Percentiles rank a stretch among this genome's conserved stretches.
Conservation (phyloP, 2,329 filamentous ascomycete species). For the Emmonsiellopsis sp. region DNA sequence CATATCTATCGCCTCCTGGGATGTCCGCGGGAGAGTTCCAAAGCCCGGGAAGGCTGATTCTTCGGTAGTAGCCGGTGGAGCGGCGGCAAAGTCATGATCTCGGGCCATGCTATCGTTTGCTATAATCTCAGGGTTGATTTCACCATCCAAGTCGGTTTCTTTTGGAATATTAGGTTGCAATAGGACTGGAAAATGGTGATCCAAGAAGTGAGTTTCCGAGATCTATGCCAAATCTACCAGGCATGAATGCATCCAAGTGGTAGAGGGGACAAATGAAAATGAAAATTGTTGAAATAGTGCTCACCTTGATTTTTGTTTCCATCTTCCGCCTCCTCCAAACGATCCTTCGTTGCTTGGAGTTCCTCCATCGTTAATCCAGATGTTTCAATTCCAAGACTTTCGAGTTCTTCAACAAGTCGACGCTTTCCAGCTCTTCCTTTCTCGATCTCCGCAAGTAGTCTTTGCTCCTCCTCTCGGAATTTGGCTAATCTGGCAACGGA, state of each 20-base stretch:
- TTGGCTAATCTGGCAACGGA: conserved; percentile 24
- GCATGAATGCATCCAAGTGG: background rate
- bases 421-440: conserved; percentile 33
- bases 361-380: conserved; percentile 37
- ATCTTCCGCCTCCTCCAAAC: conserved; percentile 13
- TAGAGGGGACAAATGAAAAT: background rate
- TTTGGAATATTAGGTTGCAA: background rate
- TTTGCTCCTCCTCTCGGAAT: conserved; percentile 27
- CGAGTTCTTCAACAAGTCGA: conserved; percentile 40
- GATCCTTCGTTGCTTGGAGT: conserved; percentile 28
- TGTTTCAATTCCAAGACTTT: conserved; percentile 39
- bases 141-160: background rate
- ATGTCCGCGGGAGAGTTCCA: conserved; percentile 3
- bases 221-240: background rate
- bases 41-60: background rate
- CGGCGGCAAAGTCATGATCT: background rate
- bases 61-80: background rate
- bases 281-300: background rate
- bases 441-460: conserved; percentile 37
- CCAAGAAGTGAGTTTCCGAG: conserved; percentile 2
- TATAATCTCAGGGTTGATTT: background rate
- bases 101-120: background rate
- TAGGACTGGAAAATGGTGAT: background rate
- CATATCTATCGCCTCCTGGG: conserved; percentile 9
- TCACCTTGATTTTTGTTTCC: conserved; percentile 10